Conservation (phyloP, 495 filamentous ascomycete species). For the Delitschia confertaspora region DNA sequence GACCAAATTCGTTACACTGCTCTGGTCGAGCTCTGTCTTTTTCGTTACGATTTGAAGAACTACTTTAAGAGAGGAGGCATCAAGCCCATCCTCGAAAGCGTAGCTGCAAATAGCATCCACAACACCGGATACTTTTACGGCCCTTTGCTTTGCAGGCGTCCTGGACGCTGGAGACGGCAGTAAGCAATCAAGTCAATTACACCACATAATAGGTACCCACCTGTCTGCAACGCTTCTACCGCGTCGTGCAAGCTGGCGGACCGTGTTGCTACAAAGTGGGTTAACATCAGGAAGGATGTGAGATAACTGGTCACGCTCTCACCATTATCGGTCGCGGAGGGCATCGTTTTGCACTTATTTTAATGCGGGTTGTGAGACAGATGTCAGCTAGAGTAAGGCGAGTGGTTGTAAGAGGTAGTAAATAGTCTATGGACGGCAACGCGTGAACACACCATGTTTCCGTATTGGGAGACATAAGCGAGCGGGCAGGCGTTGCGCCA, state of each 20-base stretch:
- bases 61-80: slow-evolving; percentile 47
- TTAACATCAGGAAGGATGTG: slow-evolving; percentile 4
- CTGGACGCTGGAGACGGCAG: slow-evolving; percentile 16
- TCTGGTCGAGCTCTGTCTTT: slow-evolving; percentile 66
- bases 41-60: slow-evolving; percentile 59
- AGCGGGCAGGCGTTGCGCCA: not conserved
- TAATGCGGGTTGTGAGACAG: slow-evolving; percentile 19
- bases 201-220: slow-evolving; percentile 7
- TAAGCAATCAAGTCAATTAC: slow-evolving; percentile 2
- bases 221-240: slow-evolving; percentile 17
- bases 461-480: slow-evolving; percentile 1
- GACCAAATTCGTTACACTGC: slow-evolving; percentile 54
- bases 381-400: slow-evolving; percentile 19
- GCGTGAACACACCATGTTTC: slow-evolving; percentile 8
- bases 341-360: slow-evolving; percentile 18
- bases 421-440: too few relatives aligned
- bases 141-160: slow-evolving; percentile 25
- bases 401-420: slow-evolving; percentile 2
- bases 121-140: slow-evolving; percentile 26
- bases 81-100: slow-evolving; percentile 60
- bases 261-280: slow-evolving; percentile 10
- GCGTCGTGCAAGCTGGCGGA: slow-evolving; percentile 15
- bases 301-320: slow-evolving; percentile 14
- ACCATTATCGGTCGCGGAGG: slow-evolving; percentile 16
- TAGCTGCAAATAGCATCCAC: slow-evolving; percentile 42